Percentiles rank a stretch among this genome's conserved stretches.
phyloP scores from a whole-genome alignment of 1,139 yeast genomes.

The Hemisphaericaspora subhashii region DNA sequence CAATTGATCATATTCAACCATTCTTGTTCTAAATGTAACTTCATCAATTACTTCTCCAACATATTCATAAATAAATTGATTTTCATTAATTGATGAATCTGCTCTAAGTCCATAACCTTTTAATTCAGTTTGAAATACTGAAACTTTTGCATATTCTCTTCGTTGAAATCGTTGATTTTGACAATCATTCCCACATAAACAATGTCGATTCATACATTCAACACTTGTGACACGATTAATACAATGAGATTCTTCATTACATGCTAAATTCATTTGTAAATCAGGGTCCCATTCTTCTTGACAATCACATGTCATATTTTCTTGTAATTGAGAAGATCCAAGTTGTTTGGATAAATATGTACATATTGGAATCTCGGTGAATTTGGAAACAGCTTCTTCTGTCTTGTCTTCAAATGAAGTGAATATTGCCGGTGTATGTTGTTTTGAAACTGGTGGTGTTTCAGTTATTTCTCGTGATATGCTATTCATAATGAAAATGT shows the following conservation, averaged over 20 bases:
- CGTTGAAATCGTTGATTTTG: conserved; percentile 86
- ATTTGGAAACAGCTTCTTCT: conserved; percentile 64
- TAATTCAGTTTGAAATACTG: conserved; percentile 74
- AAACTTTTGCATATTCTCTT: conserved; percentile 66
- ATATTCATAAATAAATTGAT: conserved; percentile 82
- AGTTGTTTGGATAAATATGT: conserved; percentile 57
- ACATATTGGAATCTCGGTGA: conserved; percentile 56
- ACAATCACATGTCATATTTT: conserved; percentile 91
- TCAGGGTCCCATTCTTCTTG: conserved; percentile 44
- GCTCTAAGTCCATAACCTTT: conserved; percentile 94
- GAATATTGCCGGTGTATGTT: conserved; percentile 34
- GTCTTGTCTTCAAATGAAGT: conserved; percentile 58
- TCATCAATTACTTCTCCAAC: conserved; percentile 93
- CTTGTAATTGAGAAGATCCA: conserved; percentile 66
- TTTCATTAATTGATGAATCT: conserved; percentile 52
- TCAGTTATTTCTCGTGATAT: too few relatives aligned
- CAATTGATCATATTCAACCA: conserved; percentile 67
- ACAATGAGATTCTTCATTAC: conserved; percentile 86
- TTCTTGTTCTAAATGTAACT: conserved; percentile 64
- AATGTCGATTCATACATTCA: conserved; percentile 78
- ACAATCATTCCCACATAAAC: conserved; percentile 78
- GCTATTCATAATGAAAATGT: too few relatives aligned
- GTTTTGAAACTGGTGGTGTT: conserved; percentile 11
- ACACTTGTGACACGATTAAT: conserved; percentile 89
- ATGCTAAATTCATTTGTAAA: conserved; percentile 56